Evolutionary conservation across 2,329 filamentous ascomycete species (phyloP), one percentile per base, ranked within the genome.

Genomic region (Colletotrichum abscissum): DNA sequence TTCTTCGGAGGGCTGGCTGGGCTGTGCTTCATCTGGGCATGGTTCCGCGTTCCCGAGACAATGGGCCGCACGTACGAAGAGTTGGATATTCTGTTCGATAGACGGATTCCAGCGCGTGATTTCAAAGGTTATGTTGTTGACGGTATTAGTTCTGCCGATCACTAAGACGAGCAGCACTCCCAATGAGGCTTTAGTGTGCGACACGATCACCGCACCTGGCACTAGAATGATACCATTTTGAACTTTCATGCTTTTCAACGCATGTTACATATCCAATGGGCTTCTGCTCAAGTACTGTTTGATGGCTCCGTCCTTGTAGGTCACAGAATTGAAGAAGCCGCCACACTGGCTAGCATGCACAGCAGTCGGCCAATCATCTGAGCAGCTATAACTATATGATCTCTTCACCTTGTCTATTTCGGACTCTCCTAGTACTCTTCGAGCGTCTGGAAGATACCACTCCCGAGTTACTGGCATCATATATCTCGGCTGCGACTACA

Each of bases 41-140:
- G 73, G 62, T 78, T 78, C 49, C 73, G 77, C n/a, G 63, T 79
- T 26, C 78, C 78, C 5, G 78, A 79, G 60, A 75, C 77, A 12
- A 74, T 76, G 68, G 78, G 75, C n/a, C 71, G 76, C 2, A 79
- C 77, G 5, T 78, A 76, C 35, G 78, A 75, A 30, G 77, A 78
- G 63, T 63, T 79, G 2, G 77, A 79, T 69, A 70, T 82, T 7
- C 72, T 83, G 0, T 83, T 83, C 52, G 80, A 81, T 22, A 76
- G 76, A 56, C 74, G 75, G 28, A 77, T 82, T 1, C 55, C 77
- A 0, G 81, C 82, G 0, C 75, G 80, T 3, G 74, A 76, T 42
- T 78, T 78, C 64, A 62, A 90, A 76, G 92, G 91, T 5, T 75
- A 74, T 22, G 26, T 64, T 26, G 46, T 74, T 3, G 67, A 71